Percentiles rank a stretch among this genome's conserved stretches.
These are phyloP conservation scores for Umbelopsis sp. DNA, from an alignment of 371 early-diverging fungal genomes.

Conservation along the genomic window DNA sequence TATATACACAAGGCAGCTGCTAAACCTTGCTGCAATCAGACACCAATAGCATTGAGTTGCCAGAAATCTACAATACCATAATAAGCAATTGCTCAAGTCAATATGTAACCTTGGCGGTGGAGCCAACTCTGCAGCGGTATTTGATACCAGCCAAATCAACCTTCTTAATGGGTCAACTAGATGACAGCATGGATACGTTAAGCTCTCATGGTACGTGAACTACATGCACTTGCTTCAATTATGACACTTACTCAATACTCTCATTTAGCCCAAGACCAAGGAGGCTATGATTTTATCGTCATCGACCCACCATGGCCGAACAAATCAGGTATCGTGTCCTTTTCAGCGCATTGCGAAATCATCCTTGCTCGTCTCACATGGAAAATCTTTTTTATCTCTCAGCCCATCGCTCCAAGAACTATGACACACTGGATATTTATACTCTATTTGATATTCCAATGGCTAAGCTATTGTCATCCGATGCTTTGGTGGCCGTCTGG, in stretches of 20 bases:
- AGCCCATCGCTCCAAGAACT: slow-evolving; percentile 60
- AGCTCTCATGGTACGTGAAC: slow-evolving; percentile 28
- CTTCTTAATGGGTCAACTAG: slow-evolving; percentile 45
- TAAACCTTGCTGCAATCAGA: slow-evolving; percentile 2
- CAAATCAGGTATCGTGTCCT: slow-evolving; percentile 45
- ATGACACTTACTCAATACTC: background rate
- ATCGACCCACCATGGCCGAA: slow-evolving; percentile 87
- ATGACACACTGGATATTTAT: slow-evolving; percentile 67
- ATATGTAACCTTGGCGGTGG: slow-evolving; percentile 23
- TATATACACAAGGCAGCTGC: background rate
- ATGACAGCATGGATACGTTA: slow-evolving; percentile 33
- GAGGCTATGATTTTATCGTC: slow-evolving; percentile 63
- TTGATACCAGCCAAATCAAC: slow-evolving; percentile 39
- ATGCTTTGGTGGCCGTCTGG: slow-evolving; percentile 69
- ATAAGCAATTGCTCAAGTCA: slow-evolving; percentile 22
- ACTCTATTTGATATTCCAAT: slow-evolving; percentile 69
- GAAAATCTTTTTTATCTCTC: background rate
- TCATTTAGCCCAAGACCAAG: slow-evolving; percentile 24
- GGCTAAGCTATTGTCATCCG: slow-evolving; percentile 34
- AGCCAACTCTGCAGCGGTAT: slow-evolving; percentile 30
- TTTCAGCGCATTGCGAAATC: background rate
- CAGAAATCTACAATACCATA: slow-evolving; percentile 37
- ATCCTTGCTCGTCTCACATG: background rate
- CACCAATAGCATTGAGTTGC: slow-evolving; percentile 22
- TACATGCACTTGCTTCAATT: too few relatives aligned